Evolutionary conservation across 2,329 filamentous ascomycete species (phyloP).

Genomic region (Juglanconis oblonga): DNA sequence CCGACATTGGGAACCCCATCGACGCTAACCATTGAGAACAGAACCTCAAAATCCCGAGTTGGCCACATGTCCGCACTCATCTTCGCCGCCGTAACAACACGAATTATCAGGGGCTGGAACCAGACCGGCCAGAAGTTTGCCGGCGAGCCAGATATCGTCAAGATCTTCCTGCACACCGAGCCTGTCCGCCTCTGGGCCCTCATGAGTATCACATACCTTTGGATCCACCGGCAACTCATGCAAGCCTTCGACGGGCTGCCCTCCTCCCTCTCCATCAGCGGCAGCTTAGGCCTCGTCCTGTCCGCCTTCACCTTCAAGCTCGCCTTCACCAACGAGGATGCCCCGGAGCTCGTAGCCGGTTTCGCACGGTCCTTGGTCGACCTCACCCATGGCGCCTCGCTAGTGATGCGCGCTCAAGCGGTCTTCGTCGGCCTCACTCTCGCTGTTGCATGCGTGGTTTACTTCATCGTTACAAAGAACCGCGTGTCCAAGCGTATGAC

Average conservation of each 20-base stretch:
- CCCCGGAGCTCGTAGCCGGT: conserved; percentile 71
- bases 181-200: conserved; percentile 71
- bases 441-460: conserved; percentile 36
- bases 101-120: conserved; percentile 80
- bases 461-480: conserved; percentile 31
- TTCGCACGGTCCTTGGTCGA: conserved; percentile 39
- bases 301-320: conserved; percentile 81
- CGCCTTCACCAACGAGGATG: conserved; percentile 81
- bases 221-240: conserved; percentile 48
- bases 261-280: conserved; percentile 36
- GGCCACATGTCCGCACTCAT: conserved; percentile 30
- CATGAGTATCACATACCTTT: conserved; percentile 66
- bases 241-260: conserved; percentile 40
- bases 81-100: conserved; percentile 57
- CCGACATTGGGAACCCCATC: not conserved
- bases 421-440: conserved; percentile 48
- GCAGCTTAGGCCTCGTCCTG: conserved; percentile 41
- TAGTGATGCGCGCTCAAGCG: conserved; percentile 47
- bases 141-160: conserved; percentile 84
- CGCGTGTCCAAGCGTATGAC: conserved; percentile 23
- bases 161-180: conserved; percentile 62
- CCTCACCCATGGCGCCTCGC: conserved; percentile 39
- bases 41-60: conserved; percentile 24
- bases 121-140: conserved; percentile 96
- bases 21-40: conserved; percentile 15